Base-by-base conservation (phyloP, 2,329 filamentous ascomycete species). In the Phyllosticta citriasiana region DNA sequence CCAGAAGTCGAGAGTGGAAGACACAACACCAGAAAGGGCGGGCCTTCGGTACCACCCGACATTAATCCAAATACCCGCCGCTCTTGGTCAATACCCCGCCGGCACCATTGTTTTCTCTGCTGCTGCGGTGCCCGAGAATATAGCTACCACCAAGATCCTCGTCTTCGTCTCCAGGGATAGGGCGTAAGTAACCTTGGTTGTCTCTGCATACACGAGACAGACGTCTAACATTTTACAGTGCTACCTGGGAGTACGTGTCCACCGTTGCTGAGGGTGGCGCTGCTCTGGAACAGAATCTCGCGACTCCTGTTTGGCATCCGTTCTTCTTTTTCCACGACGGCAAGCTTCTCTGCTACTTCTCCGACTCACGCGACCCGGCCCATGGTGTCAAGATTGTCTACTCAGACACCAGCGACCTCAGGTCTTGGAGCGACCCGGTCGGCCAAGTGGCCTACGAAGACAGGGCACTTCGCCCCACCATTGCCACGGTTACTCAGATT, bases 271-370 rank as follows among this genome's bases (percentile, higher is more conserved):
- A 76, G 1, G 87, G 87, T 35, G 85, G 85, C n/a, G 78, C 78
- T 55, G 85, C 86, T 2, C 67, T 76, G 0, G 82, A 86, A 2
- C 79, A 83, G 67, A 88, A 89, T 67, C 86, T 84, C 1, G 70
- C 84, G 47, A 87, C 84, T 0, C 85, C 86, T 0, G 83, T 90
- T 22, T 90, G 87, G 87, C 88, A 90, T 70, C 87, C 87, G 0
- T 88, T 87, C 70, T 72, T 89, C 52, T 79, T 80, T 69, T 76
- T 80, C 53, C 79, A 85, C 69, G 73, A 87, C 61, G 78, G 82
- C 59, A 76, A 82, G 57, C 73, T 89, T 19, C 79, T 89, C 40
- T 76, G 80, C 66, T 89, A 88, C 77, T 89, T 89, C 75, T 85
- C 86, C 1, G 87, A 89, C 71, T 87, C 89, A 69, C 81, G 87